A percentile compares a stretch with the other conserved stretches of the same genome.
Evolutionary conservation across 2,329 filamentous ascomycete genomes (phyloP).

Genomic region (Macrophomina tecta): DNA sequence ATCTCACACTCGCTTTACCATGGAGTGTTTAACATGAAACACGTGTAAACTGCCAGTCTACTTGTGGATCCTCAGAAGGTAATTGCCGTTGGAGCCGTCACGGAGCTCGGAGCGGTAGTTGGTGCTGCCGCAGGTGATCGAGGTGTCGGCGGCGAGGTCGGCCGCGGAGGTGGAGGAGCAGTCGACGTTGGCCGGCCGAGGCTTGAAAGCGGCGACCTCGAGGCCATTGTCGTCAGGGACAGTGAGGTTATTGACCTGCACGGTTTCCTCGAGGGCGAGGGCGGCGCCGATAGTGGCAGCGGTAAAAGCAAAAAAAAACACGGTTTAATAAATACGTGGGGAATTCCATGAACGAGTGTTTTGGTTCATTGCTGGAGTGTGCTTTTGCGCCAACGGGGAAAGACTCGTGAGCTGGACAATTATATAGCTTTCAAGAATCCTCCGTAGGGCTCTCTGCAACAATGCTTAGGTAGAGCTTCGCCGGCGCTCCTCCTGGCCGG

Average conservation of each 20-base stretch:
- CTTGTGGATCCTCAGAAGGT: constrained; percentile 9
- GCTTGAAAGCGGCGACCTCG: background rate
- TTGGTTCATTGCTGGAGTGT: too few relatives aligned
- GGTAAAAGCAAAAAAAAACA: background rate
- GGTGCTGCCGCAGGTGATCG: background rate
- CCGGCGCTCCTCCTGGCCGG: too few relatives aligned
- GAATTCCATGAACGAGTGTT: background rate
- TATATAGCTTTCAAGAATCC: too few relatives aligned
- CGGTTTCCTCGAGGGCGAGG: background rate
- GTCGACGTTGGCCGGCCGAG: constrained; percentile 3
- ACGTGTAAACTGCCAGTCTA: background rate
- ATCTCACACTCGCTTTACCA: background rate
- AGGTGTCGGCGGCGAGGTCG: background rate
- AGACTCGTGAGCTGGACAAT: too few relatives aligned
- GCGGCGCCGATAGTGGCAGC: constrained; percentile 11
- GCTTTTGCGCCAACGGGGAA: too few relatives aligned
- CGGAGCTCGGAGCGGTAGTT: constrained; percentile 9
- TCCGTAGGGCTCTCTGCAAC: too few relatives aligned
- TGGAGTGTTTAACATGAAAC: too few relatives aligned
- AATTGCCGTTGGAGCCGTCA: constrained; percentile 9
- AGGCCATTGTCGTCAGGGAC: constrained; percentile 10
- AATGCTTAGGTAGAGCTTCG: too few relatives aligned
- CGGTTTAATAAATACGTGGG: background rate
- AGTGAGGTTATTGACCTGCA: constrained; percentile 12
- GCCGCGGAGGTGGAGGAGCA: background rate